A percentile compares a stretch with the other conserved stretches of the same genome.
Conservation (phyloP, 305 asterid genomes). For the Ajuga reptans region DNA sequence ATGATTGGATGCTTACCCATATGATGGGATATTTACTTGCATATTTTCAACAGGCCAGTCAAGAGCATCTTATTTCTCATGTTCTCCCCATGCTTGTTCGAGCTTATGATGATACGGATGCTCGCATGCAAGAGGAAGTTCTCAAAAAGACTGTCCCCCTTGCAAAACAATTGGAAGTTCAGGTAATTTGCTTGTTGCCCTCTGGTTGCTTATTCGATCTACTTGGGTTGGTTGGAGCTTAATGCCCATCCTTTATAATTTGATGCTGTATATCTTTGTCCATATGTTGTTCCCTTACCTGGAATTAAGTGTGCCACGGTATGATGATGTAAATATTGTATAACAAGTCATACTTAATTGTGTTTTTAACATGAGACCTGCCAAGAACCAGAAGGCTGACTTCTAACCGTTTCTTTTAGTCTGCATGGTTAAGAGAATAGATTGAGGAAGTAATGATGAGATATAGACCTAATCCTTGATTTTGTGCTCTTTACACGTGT, state of each 20-base stretch:
- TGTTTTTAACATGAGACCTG: not conserved
- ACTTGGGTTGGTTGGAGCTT: constrained; percentile 1
- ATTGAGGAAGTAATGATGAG: not conserved
- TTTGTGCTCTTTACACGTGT: not conserved
- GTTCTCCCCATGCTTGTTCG: constrained; percentile 88
- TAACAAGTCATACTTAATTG: not conserved
- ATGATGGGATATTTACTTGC: constrained; percentile 10
- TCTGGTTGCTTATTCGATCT: constrained; percentile 16
- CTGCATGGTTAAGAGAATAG: not conserved
- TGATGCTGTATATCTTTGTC: not conserved
- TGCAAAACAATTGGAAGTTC: constrained; percentile 80
- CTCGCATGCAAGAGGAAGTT: constrained; percentile 98
- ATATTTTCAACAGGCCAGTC: constrained; percentile 62
- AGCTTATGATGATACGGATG: constrained; percentile 89
- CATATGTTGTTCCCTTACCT: not conserved
- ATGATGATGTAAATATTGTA: not conserved
- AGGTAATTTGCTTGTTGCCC: constrained; percentile 42
- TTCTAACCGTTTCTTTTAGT: not conserved
- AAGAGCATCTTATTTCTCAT: constrained; percentile 67
- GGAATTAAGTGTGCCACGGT: not conserved
- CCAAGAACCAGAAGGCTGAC: not conserved
- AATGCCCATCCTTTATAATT: not conserved
- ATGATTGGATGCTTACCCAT: constrained; percentile 23
- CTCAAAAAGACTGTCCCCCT: constrained; percentile 70
- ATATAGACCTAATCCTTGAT: not conserved